Evolutionary conservation across 208 protist species (phyloP), one percentile per base, ranked within the genome.

Genomic region (Herpetomonas muscarum): DNA sequence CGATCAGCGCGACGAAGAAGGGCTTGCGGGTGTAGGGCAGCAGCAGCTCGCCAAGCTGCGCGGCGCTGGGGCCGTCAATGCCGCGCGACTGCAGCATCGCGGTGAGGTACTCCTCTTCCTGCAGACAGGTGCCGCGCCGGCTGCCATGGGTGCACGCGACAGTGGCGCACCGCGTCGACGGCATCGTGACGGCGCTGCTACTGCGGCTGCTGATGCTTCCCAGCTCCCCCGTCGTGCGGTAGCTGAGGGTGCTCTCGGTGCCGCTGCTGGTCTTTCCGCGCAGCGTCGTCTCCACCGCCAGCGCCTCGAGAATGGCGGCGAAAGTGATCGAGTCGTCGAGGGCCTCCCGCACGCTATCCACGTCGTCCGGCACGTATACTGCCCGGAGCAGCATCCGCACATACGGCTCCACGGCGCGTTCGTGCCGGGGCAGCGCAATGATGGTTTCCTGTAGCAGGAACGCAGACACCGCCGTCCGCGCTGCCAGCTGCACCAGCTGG

Each of bases 1-100:
- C 70, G 49, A 79, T 60, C 63, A 90, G 81, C 9, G 86, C 86
- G 10, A 87, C 45, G 64, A 87, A 86, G 67, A 76, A 90, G 2
- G 86, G 69, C 66, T 81, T 85, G 19, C 80, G 79, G 12, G 77
- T 76, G 51, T 81, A 93, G 0, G 71, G 86, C 26, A 44, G 32
- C 28, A 93, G 62, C 29, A 80, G 55, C 9, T 41, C 36, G 28
- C 46, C 22, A 25, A 80, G 59, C 12, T 26, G 15, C 41, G 13
- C 30, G 24, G 42, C 32, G 32, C 17, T n/a, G 49, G n/a, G 21
- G 31, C 37, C 50, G 30, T 34, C n/a, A n/a, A n/a, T 21, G 1
- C 47, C 31, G 22, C 26, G 17, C n/a, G 44, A 6, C 10, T 22
- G 26, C n/a, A 30, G 53, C 53, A 49, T 21, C 34, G 17, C 17